Evolutionary conservation across 2,329 filamentous ascomycete genomes (phyloP).

Genomic region (Claviceps cyperi): DNA sequence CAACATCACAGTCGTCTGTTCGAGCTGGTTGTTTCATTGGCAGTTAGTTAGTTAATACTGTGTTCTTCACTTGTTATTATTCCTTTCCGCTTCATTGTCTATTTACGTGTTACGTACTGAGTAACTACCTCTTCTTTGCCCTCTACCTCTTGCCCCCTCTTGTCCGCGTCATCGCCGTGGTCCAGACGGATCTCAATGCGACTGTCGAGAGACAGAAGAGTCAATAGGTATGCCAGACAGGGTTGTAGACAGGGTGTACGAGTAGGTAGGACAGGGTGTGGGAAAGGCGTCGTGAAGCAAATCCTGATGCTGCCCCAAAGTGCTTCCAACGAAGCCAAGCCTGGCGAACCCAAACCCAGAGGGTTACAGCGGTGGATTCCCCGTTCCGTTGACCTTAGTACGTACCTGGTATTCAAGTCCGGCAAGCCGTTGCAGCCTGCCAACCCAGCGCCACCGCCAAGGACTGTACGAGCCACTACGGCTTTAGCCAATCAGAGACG

Average conservation of each 20-base stretch:
- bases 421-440: conserved; percentile 1
- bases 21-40: no score
- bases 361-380: not conserved
- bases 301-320: not conserved
- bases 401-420: not conserved
- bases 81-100: no score
- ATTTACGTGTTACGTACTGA: no score
- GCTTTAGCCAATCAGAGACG: not conserved
- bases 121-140: not conserved
- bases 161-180: not conserved
- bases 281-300: no score
- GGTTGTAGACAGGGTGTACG: not conserved
- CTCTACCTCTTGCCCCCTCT: not conserved
- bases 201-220: not conserved
- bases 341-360: not conserved
- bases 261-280: no score
- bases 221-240: not conserved
- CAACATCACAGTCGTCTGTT: no score
- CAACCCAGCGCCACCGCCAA: not conserved
- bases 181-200: not conserved
- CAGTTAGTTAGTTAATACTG: no score
- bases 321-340: not conserved
- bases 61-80: no score
- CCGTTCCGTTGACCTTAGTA: not conserved
- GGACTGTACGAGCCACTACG: not conserved